phyloP scores from a whole-genome alignment of 345 rosid species.

The Populus pruinosa region DNA sequence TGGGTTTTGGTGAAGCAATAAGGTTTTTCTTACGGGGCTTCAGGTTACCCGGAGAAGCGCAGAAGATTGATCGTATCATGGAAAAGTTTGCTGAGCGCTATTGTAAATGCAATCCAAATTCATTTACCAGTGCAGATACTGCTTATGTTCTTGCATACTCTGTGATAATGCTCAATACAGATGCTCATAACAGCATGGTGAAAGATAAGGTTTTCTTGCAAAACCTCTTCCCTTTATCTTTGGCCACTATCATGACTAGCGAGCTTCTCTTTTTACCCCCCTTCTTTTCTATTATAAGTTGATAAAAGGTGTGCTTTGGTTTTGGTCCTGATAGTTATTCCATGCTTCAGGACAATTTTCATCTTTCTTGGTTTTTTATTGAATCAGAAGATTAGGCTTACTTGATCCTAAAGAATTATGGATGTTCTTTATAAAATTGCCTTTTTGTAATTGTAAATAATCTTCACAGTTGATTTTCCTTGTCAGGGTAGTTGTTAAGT shows the following conservation, averaged over 20 bases:
- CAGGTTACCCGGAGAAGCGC: conserved; percentile 97
- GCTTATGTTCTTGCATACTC: conserved; percentile 96
- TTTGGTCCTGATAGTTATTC: not conserved
- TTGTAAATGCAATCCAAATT: conserved; percentile 85
- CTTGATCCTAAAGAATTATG: not conserved
- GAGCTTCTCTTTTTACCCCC: not conserved
- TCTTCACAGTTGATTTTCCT: not conserved
- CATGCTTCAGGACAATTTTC: not conserved
- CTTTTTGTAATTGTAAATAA: not conserved
- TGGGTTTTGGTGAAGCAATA: conserved; percentile 83
- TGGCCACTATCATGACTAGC: not conserved
- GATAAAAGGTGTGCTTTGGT: not conserved
- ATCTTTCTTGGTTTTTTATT: not conserved
- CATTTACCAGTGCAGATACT: conserved; percentile 93
- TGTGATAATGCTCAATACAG: conserved; percentile 94
- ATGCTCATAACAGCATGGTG: conserved; percentile 94
- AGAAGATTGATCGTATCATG: conserved; percentile 96
- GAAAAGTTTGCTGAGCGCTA: conserved; percentile 97
- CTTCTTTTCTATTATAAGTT: not conserved
- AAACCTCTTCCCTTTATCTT: conserved; percentile 19
- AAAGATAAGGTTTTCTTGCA: conserved; percentile 79
- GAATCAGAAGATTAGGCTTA: not conserved
- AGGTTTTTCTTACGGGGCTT: conserved; percentile 90
- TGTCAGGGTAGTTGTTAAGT: not conserved
- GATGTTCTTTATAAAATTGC: not conserved